Evolutionary conservation across 2,329 filamentous ascomycete genomes (phyloP).

Genomic region (Mariannaea sp.): DNA sequence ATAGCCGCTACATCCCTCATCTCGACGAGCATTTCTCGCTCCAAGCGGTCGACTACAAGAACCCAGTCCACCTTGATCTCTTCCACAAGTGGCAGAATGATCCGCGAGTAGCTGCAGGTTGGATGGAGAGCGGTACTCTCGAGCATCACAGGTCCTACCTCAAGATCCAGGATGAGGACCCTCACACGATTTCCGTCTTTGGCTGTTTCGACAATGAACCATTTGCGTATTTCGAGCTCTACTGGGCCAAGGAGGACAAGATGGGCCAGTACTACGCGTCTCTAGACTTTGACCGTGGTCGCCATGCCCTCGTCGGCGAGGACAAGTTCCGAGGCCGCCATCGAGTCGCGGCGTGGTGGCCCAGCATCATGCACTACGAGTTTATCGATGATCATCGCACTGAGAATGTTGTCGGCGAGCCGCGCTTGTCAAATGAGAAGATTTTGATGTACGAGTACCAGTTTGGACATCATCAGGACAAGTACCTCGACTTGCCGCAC

Average conservation of each 20-base stretch:
- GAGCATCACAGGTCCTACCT: slow-evolving; percentile 75
- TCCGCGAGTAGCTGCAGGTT: slow-evolving; percentile 74
- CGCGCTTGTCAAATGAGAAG: slow-evolving; percentile 69
- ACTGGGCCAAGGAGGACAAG: slow-evolving; percentile 54
- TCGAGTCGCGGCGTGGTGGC: slow-evolving; percentile 65
- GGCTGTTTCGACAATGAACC: slow-evolving; percentile 70
- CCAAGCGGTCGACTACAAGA: slow-evolving; percentile 66
- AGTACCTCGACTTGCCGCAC: slow-evolving; percentile 73
- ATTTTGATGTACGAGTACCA: slow-evolving; percentile 75
- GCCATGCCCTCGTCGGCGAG: slow-evolving; percentile 62
- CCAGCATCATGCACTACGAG: slow-evolving; percentile 64
- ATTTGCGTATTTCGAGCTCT: slow-evolving; percentile 78
- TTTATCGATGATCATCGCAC: slow-evolving; percentile 66
- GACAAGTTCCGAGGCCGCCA: slow-evolving; percentile 63
- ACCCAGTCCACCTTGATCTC: slow-evolving; percentile 64
- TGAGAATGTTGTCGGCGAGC: slow-evolving; percentile 66
- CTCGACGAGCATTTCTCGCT: slow-evolving; percentile 75
- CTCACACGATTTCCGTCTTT: slow-evolving; percentile 69
- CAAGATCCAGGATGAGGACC: slow-evolving; percentile 66
- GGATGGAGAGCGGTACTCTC: slow-evolving; percentile 76
- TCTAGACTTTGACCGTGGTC: slow-evolving; percentile 61
- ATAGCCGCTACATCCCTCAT: slow-evolving; percentile 77
- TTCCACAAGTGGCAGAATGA: slow-evolving; percentile 84
- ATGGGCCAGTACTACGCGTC: slow-evolving; percentile 61
- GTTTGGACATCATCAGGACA: slow-evolving; percentile 73